These are phyloP conservation scores for Metarhizium robertsii DNA, from an alignment of 2,329 filamentous ascomycete genomes.

Conservation along the genomic window DNA sequence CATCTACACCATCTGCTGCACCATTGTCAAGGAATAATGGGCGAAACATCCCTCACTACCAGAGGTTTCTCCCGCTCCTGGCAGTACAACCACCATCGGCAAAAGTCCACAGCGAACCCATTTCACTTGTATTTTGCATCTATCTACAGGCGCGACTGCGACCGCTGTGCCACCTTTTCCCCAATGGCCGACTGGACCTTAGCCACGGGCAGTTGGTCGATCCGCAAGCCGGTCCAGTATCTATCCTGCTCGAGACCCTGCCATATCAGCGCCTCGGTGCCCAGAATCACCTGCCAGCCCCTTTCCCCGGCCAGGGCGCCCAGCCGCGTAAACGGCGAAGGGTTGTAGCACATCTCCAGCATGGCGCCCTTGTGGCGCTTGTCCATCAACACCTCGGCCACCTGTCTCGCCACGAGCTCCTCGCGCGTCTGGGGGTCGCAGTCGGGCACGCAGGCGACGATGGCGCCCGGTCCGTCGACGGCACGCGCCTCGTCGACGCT, in stretches of 20 bases:
- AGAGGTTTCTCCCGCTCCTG: too few species aligned
- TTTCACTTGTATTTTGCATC: background rate
- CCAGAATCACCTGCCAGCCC: conserved; percentile 66
- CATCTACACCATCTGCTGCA: too few species aligned
- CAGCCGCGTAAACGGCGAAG: conserved; percentile 58
- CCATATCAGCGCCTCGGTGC: conserved; percentile 69
- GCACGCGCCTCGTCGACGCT: conserved; percentile 49
- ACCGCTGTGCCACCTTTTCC: conserved; percentile 26
- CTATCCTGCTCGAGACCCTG: conserved; percentile 62
- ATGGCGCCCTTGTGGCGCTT: conserved; percentile 55
- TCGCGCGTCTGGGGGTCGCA: conserved; percentile 56
- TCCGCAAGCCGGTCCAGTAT: conserved; percentile 55
- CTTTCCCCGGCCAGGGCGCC: conserved; percentile 48
- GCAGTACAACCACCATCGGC: too few species aligned
- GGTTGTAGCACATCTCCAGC: conserved; percentile 80
- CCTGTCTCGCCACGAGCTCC: conserved; percentile 50
- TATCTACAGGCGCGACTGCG: conserved; percentile 15
- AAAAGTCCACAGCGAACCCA: too few species aligned
- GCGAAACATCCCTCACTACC: too few species aligned
- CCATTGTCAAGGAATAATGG: too few species aligned
- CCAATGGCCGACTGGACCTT: conserved; percentile 46
- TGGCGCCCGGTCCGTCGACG: conserved; percentile 52
- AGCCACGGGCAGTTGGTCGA: conserved; percentile 49
- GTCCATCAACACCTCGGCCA: conserved; percentile 39
- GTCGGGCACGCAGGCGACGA: conserved; percentile 69